Evolutionary conservation across 306 rosid genomes (phyloP), one percentile per base, ranked within the genome.

Genomic region (Luffa acutangula): DNA sequence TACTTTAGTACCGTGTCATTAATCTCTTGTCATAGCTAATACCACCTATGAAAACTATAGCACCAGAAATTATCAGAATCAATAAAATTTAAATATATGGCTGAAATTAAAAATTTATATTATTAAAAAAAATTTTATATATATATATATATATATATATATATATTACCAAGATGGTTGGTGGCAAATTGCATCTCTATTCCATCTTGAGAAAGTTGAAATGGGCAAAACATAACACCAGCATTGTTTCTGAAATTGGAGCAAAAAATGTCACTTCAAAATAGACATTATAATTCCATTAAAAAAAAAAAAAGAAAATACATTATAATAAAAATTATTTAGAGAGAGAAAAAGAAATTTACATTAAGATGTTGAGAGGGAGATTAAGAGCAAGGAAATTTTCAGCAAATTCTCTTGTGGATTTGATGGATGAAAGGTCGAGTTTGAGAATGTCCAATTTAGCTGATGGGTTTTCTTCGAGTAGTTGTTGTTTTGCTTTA

Each of bases 141-240:
- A 25, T 25, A 25, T 25, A 25, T 25, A 25, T 25, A 25, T 25
- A 25, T 25, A 25, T 1, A 53, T 1, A 5, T 4, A 53, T 13
- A 18, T 65, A 74, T 51, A 39, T 53, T 76, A 94, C 99, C 99
- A 15, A 95, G 84, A 82, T 95, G 90, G 77, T 95, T 95, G 58
- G 99, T 95, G 31, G 91, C 92, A 82, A 93, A 93, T 76, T 95
- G 99, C 89, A 87, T 80, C 87, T 95, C 97, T 39, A 95, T 86
- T 21, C 92, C 96, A 83, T 95, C 97, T 53, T 89, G 83, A 20
- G 97, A 87, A 15, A 89, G 86, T 84, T 80, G 85, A 81, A 85
- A 90, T 11, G 97, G 97, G 76, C 99, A 93, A 84, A 95, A 95
- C 99, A 95, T 93, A 42, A 95, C 87, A 54, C 99, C 97, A 75